A percentile compares a stretch with the other conserved stretches of the same genome.
Evolutionary conservation across 176 grass and related monocot species (phyloP).

Genomic region (Puccinellia tenuiflora): DNA sequence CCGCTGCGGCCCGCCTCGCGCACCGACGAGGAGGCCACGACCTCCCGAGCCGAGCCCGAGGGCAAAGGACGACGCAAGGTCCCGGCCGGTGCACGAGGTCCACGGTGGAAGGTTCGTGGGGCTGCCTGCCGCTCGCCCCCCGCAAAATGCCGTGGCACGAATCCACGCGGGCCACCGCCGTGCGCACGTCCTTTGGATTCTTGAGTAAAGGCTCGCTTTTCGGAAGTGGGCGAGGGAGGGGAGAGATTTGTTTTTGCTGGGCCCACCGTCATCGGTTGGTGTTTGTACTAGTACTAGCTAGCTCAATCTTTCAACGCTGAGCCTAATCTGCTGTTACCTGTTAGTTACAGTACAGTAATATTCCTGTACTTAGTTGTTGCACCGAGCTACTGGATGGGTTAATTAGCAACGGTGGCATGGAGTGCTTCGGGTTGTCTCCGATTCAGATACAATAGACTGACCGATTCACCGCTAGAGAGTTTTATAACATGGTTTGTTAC

Average conservation of each 20-base stretch:
- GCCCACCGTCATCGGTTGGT: constrained; percentile 14
- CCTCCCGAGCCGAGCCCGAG: background rate
- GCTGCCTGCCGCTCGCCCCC: too few relatives aligned
- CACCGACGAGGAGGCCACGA: background rate
- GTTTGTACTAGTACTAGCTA: background rate
- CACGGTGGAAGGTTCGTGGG: background rate
- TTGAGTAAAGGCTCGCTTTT: background rate
- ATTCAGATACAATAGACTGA: too few relatives aligned
- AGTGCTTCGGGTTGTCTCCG: too few relatives aligned
- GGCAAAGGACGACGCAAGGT: background rate
- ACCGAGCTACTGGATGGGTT: too few relatives aligned
- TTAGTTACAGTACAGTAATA: too few relatives aligned
- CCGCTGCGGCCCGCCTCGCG: background rate
- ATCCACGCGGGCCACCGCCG: background rate
- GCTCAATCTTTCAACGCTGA: too few relatives aligned
- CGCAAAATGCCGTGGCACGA: constrained; percentile 25
- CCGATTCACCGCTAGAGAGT: too few relatives aligned
- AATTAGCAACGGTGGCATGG: too few relatives aligned
- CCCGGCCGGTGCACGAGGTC: background rate
- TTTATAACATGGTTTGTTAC: background rate
- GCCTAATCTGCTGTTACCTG: too few relatives aligned
- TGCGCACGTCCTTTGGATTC: background rate
- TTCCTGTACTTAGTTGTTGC: too few relatives aligned
- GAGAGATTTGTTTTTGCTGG: background rate
- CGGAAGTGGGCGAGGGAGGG: background rate